A percentile compares a stretch with the other conserved stretches of the same genome.
Evolutionary conservation across 2,329 filamentous ascomycete species (phyloP).

Genomic region (Stromatinia cepivora): DNA sequence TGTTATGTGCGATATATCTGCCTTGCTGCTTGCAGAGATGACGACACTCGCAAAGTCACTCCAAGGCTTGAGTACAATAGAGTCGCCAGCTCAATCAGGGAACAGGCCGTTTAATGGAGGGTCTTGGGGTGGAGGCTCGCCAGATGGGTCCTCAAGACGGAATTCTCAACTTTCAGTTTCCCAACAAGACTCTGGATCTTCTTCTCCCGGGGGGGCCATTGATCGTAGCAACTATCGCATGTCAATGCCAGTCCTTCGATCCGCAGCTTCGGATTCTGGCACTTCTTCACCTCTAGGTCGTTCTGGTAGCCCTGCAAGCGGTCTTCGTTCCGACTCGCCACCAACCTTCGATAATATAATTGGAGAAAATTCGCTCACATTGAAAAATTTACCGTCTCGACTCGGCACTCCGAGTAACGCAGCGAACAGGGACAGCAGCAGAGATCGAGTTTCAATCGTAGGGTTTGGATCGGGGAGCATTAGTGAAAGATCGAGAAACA

Average conservation of each 20-base stretch:
- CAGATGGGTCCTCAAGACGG: constrained; percentile 48
- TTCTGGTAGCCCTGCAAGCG: constrained; percentile 43
- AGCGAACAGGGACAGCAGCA: constrained; percentile 33
- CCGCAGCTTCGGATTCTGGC: constrained; percentile 39
- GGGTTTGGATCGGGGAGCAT: constrained; percentile 72
- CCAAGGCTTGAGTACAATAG: constrained; percentile 71
- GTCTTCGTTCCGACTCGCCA: constrained; percentile 26
- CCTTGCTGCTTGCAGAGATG: constrained; percentile 72
- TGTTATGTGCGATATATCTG: constrained; percentile 76
- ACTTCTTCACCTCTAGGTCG: constrained; percentile 38
- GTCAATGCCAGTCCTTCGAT: constrained; percentile 69
- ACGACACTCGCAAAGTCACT: constrained; percentile 71
- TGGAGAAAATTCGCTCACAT: constrained; percentile 25
- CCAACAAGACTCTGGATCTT: constrained; percentile 50
- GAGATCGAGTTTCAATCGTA: constrained; percentile 61
- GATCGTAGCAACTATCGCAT: constrained; percentile 69
- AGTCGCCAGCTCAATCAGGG: constrained; percentile 65
- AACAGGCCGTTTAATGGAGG: constrained; percentile 46
- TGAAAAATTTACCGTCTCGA: constrained; percentile 31
- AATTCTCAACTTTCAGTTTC: constrained; percentile 57
- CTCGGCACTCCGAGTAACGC: constrained; percentile 29
- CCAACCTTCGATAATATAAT: constrained; percentile 37
- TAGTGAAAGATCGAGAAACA: constrained; percentile 75
- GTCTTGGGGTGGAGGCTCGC: constrained; percentile 47
- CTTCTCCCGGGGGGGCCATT: constrained; percentile 52